A percentile compares a stretch with the other conserved stretches of the same genome.
phyloP scores from a whole-genome alignment of 176 grass and related monocot species.

The Rhipidocladum racemiflorum region DNA sequence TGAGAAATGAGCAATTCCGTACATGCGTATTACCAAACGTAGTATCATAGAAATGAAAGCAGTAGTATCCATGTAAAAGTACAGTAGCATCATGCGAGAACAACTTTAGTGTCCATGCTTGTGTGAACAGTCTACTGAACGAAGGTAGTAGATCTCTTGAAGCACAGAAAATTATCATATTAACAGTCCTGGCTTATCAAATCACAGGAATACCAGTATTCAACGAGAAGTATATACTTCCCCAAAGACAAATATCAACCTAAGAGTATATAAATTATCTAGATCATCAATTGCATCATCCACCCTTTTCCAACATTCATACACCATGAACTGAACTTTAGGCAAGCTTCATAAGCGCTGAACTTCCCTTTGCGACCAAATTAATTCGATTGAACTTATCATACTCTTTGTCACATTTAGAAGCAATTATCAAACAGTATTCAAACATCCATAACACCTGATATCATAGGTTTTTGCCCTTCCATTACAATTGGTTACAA shows the following conservation, averaged over 20 bases:
- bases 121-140: not conserved
- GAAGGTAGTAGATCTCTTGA: not conserved
- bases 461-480: not conserved
- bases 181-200: not conserved
- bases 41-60: not conserved
- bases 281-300: not conserved
- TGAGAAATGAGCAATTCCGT: not conserved
- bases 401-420: not conserved
- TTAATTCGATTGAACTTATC: not conserved
- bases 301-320: not conserved
- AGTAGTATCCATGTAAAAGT: not conserved
- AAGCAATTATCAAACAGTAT: not conserved
- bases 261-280: not conserved
- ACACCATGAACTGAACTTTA: not conserved
- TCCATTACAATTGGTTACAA: constrained; percentile 4
- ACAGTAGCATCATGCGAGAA: not conserved
- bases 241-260: not conserved
- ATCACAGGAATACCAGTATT: not conserved
- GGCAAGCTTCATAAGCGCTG: not conserved
- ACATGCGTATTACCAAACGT: not conserved
- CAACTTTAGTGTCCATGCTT: not conserved
- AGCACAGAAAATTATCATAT: not conserved
- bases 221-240: not conserved
- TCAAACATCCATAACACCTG: constrained; percentile 11
- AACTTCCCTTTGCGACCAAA: not conserved